Evolutionary conservation across 2,329 filamentous ascomycete species (phyloP).

Genomic region (Fusarium poae): DNA sequence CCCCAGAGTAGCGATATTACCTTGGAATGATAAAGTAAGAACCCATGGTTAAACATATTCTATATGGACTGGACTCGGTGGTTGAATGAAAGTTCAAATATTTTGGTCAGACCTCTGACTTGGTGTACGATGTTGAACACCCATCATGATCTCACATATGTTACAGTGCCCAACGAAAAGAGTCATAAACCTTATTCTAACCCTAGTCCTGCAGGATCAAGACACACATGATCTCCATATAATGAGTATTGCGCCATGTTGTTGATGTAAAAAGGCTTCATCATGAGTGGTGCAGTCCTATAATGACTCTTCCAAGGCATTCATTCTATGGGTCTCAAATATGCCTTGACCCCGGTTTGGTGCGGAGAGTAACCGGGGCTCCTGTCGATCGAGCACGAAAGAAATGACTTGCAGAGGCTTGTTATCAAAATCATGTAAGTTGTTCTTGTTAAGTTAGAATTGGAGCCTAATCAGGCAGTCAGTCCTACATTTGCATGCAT

Average conservation of each 20-base stretch:
- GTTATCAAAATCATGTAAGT: background rate
- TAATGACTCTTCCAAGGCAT: constrained; percentile 28
- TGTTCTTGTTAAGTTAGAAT: background rate
- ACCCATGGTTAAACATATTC: too few species aligned
- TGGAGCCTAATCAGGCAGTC: constrained; percentile 1
- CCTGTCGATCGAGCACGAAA: background rate
- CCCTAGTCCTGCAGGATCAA: background rate
- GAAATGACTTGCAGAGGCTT: constrained; percentile 1
- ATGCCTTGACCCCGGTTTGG: constrained; percentile 14
- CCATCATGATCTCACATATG: too few species aligned
- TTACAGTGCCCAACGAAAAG: background rate
- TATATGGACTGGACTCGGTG: too few species aligned
- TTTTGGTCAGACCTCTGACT: background rate
- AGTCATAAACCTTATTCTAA: background rate
- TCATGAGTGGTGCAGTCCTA: constrained; percentile 14
- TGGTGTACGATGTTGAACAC: background rate
- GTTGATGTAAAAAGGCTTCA: background rate
- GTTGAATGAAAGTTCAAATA: background rate
- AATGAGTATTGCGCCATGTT: background rate
- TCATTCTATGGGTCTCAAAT: constrained; percentile 6
- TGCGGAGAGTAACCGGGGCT: background rate
- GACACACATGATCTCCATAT: background rate
- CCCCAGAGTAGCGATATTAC: too few species aligned
- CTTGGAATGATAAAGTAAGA: background rate
- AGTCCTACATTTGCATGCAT: background rate